These are phyloP conservation scores for Leccinum olivaceoglutinosum DNA, from an alignment of 1,284 basidiomycete genomes.

Conservation along the genomic window DNA sequence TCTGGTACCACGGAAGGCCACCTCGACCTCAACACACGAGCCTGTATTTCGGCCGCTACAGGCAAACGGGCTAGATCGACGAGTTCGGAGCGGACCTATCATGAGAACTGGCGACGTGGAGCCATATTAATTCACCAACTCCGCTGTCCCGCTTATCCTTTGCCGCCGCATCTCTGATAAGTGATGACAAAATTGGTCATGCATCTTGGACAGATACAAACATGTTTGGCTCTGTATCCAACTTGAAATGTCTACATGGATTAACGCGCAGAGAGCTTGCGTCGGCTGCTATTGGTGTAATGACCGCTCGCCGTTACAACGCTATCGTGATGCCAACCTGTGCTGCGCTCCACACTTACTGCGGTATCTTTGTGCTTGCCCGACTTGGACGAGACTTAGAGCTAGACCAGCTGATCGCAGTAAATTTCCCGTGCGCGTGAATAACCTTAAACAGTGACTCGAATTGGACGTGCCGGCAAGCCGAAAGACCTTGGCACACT, in stretches of 20 bases:
- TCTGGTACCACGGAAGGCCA: not conserved
- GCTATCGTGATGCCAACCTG: no score
- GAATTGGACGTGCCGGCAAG: no score
- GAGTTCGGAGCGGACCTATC: slow-evolving; percentile 4
- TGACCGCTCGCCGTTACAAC: no score
- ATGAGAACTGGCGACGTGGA: slow-evolving; percentile 9
- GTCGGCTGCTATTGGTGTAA: no score
- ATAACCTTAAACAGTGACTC: no score
- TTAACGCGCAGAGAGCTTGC: no score
- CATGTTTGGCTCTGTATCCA: not conserved
- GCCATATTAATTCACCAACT: slow-evolving; percentile 3
- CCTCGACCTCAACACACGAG: not conserved
- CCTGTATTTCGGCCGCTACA: not conserved
- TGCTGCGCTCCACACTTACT: no score
- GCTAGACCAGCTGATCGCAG: no score
- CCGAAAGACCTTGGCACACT: no score
- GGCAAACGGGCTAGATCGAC: not conserved
- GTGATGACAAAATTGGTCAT: slow-evolving; percentile 3
- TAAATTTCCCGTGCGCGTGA: no score
- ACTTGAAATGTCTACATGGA: not conserved
- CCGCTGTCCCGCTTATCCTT: not conserved
- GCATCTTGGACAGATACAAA: not conserved
- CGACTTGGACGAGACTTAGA: no score
- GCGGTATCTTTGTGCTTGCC: no score
- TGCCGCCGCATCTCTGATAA: slow-evolving; percentile 2